Evolutionary conservation across 73 alveolate species (phyloP).

Genomic region (Tetrahymena elliotti): DNA sequence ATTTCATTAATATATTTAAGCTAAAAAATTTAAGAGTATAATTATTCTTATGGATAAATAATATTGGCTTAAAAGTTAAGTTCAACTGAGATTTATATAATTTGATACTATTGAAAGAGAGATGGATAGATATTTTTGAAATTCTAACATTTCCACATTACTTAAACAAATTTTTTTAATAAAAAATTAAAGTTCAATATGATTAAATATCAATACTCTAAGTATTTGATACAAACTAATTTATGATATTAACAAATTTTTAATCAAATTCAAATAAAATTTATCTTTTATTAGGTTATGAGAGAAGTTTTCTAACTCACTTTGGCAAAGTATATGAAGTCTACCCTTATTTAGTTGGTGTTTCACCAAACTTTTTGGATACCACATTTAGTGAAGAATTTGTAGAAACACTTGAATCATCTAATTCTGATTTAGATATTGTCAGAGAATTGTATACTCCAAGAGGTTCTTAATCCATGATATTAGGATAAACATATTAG

Average conservation of each 20-base stretch:
- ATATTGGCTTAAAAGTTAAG: too few relatives aligned
- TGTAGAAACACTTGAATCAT: slow-evolving; percentile 4
- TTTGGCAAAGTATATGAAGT: slow-evolving; percentile 21
- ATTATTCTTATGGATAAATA: too few relatives aligned
- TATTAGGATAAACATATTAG: slow-evolving; percentile 34
- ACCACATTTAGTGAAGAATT: slow-evolving; percentile 27
- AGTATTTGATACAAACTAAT: too few relatives aligned
- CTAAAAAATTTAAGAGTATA: not conserved
- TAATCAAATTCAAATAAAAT: not conserved
- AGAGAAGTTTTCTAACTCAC: slow-evolving; percentile 4
- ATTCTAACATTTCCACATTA: too few relatives aligned
- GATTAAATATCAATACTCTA: too few relatives aligned
- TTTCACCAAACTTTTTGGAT: slow-evolving; percentile 41
- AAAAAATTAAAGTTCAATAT: too few relatives aligned
- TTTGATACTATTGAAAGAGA: too few relatives aligned
- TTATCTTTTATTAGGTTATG: not conserved
- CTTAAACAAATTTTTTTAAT: too few relatives aligned
- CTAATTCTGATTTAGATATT: slow-evolving; percentile 30
- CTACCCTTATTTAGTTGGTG: slow-evolving; percentile 41
- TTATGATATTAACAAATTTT: too few relatives aligned
- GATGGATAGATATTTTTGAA: too few relatives aligned
- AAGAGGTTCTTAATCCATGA: slow-evolving; percentile 58
- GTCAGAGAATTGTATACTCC: slow-evolving; percentile 62
- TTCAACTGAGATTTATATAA: too few relatives aligned
- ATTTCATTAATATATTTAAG: not conserved